Conservation (phyloP, 345 rosid genomes). For the Noccaea caerulescens region DNA sequence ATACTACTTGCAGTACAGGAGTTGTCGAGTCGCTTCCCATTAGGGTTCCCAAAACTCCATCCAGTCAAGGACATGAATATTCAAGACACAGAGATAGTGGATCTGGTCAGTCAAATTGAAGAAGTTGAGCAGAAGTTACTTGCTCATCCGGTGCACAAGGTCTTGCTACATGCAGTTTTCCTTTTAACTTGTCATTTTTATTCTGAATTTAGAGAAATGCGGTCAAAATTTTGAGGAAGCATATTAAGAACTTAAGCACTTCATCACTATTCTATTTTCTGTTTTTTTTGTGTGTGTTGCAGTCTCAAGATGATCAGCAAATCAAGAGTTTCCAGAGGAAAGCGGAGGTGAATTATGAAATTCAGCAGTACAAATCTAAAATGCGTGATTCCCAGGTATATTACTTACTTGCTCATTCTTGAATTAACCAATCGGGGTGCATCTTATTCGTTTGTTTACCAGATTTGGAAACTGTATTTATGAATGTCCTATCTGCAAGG, state of each 20-base stretch:
- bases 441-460: neutral
- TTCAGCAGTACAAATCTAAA: constrained; percentile 90
- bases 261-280: neutral
- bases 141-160: constrained; percentile 94
- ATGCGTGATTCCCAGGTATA: constrained; percentile 99
- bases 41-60: constrained; percentile 95
- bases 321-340: constrained; percentile 77
- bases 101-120: constrained; percentile 80
- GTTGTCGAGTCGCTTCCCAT: constrained; percentile 77
- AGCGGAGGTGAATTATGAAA: constrained; percentile 93
- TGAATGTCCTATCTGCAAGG: constrained; percentile 18
- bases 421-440: constrained; percentile 11
- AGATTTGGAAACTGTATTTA: constrained; percentile 5
- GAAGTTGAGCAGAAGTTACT: constrained; percentile 75
- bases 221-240: neutral
- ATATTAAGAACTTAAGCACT: constrained; percentile 15
- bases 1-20: constrained; percentile 87
- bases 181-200: constrained; percentile 10
- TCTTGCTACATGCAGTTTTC: constrained; percentile 38
- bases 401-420: constrained; percentile 13
- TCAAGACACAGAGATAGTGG: constrained; percentile 86
- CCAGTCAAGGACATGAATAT: constrained; percentile 99
- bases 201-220: neutral
- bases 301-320: constrained; percentile 89
- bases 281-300: constrained; percentile 33